Evolutionary conservation across 305 asterid species (phyloP).

Genomic region (Nicotiana rustica): DNA sequence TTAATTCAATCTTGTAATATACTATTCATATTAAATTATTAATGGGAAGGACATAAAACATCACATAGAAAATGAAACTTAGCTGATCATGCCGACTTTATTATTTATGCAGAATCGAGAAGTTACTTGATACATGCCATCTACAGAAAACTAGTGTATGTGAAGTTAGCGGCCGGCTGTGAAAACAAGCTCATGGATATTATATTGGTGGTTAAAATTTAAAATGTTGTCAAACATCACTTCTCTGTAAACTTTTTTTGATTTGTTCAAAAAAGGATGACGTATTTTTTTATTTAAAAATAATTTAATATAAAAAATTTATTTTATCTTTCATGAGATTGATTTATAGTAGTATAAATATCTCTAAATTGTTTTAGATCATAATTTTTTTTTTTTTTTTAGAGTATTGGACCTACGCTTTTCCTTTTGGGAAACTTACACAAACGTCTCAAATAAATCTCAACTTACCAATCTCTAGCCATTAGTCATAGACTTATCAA

Average conservation of each 20-base stretch:
- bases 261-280: no score
- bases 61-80: neutral
- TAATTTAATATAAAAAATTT: no score
- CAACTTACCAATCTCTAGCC: no score
- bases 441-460: no score
- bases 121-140: neutral
- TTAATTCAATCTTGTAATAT: neutral
- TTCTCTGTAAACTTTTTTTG: neutral
- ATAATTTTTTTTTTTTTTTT: no score
- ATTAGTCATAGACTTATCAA: no score
- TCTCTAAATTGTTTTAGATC: no score
- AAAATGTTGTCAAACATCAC: neutral
- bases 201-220: neutral
- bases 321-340: no score
- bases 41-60: neutral
- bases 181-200: neutral
- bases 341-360: no score
- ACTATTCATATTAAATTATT: slow-evolving; percentile 11
- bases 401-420: no score
- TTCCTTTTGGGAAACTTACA: no score
- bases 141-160: neutral
- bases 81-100: neutral
- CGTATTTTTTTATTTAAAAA: no score
- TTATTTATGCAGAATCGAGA: neutral
- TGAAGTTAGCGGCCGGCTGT: slow-evolving; percentile 13